Evolutionary conservation across 441 rosid genomes (phyloP).

Genomic region (Kokia cookei): DNA sequence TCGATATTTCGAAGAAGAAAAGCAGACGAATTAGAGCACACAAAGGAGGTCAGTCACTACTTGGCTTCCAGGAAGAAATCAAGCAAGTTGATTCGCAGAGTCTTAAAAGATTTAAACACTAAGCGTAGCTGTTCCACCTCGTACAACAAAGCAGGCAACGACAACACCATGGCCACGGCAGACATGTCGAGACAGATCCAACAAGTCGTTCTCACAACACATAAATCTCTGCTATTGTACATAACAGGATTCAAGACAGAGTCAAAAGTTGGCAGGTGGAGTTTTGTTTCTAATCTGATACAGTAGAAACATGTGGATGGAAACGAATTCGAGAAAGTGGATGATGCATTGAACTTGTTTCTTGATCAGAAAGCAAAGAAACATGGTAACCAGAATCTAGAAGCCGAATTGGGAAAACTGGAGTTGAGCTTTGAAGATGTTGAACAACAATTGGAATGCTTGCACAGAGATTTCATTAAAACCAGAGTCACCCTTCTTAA

Average conservation of each 20-base stretch:
- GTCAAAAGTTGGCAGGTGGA: neutral
- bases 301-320: neutral
- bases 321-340: neutral
- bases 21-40: conserved; percentile 10
- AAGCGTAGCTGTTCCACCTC: neutral
- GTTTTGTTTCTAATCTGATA: neutral
- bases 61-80: conserved; percentile 13
- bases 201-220: neutral
- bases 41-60: conserved; percentile 10
- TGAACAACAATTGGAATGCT: neutral
- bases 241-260: neutral
- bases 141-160: neutral
- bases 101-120: conserved; percentile 12
- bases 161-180: neutral
- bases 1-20: conserved; percentile 26
- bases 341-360: neutral
- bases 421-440: conserved; percentile 2
- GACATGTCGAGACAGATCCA: neutral
- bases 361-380: neutral
- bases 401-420: neutral
- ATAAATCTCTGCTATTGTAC: neutral
- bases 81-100: conserved; percentile 12
- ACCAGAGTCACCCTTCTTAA: neutral
- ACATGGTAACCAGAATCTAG: neutral
- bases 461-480: neutral